Conservation (phyloP, 345 rosid species). For the Hirschfeldia incana region DNA sequence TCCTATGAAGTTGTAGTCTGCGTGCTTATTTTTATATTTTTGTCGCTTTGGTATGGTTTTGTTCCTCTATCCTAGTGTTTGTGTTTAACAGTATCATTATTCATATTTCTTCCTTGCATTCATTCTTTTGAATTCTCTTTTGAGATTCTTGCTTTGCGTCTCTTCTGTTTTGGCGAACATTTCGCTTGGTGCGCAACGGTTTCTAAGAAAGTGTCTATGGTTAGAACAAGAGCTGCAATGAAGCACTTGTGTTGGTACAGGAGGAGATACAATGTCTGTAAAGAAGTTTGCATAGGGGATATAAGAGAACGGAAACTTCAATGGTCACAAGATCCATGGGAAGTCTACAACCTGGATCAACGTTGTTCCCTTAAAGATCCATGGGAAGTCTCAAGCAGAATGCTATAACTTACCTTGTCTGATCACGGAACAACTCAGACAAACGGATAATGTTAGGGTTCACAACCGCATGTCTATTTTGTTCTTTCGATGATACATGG, state of each 20-base stretch:
- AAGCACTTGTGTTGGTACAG: not conserved
- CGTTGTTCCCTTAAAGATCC: not conserved
- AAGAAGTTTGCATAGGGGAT: not conserved
- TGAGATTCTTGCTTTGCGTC: not conserved
- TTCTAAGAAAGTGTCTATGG: constrained; percentile 30
- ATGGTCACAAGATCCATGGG: not conserved
- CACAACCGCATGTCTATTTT: too few relatives aligned
- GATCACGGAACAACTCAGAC: too few relatives aligned
- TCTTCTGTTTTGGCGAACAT: not conserved
- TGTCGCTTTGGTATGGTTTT: constrained; percentile 43
- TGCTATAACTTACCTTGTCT: too few relatives aligned
- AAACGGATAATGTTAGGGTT: too few relatives aligned
- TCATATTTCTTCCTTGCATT: constrained; percentile 32
- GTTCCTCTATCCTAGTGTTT: constrained; percentile 52
- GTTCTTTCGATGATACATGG: too few relatives aligned
- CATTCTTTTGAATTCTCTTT: constrained; percentile 13
- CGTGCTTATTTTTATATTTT: constrained; percentile 58
- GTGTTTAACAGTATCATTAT: constrained; percentile 45
- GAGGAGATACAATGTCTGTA: not conserved
- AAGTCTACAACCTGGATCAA: too few relatives aligned
- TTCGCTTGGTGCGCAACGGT: not conserved
- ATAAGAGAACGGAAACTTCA: not conserved
- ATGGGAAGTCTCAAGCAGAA: not conserved
- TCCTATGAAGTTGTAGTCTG: constrained; percentile 67
- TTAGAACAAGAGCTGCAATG: constrained; percentile 2